Evolutionary conservation across 1,284 basidiomycete genomes (phyloP).

Genomic region (Trichosporon sp.): DNA sequence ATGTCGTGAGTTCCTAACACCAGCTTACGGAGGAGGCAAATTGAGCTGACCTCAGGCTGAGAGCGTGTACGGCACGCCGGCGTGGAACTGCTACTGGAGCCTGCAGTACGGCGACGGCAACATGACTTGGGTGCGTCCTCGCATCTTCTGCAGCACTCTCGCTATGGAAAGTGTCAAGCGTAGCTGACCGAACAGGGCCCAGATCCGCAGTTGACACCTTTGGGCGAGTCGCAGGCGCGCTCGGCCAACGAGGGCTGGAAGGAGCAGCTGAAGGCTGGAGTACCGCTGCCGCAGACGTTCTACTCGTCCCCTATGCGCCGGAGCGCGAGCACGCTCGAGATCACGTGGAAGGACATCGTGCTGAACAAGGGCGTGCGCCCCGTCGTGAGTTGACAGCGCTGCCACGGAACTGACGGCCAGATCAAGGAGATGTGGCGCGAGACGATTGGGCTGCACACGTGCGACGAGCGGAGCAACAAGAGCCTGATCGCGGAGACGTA

Average conservation of each 20-base stretch:
- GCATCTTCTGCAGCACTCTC: no score
- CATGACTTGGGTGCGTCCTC: conserved; percentile 26
- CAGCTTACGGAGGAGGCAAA: background rate
- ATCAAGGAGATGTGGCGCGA: conserved; percentile 38
- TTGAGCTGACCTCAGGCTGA: conserved; percentile 27
- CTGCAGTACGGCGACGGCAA: conserved; percentile 30
- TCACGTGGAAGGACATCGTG: conserved; percentile 38
- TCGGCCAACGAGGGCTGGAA: conserved; percentile 35
- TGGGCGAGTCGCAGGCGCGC: conserved; percentile 30
- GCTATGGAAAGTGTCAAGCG: no score
- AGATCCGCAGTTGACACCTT: conserved; percentile 33
- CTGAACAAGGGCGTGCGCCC: conserved; percentile 15
- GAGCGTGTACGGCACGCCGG: conserved; percentile 36
- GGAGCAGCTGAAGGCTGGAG: conserved; percentile 21
- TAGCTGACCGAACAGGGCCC: conserved; percentile 34
- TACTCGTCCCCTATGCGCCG: conserved; percentile 40
- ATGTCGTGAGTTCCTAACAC: conserved; percentile 8
- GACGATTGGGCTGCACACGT: conserved; percentile 38
- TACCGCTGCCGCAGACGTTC: conserved; percentile 33
- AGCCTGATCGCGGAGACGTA: conserved; percentile 22
- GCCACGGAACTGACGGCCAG: background rate
- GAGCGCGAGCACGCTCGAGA: conserved; percentile 31
- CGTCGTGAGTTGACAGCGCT: background rate
- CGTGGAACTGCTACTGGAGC: conserved; percentile 42
- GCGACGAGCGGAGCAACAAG: conserved; percentile 38